Percentiles rank a stretch among this genome's conserved stretches.
Conservation (phyloP, 2,329 filamentous ascomycete species). For the Phialophora chinensis region DNA sequence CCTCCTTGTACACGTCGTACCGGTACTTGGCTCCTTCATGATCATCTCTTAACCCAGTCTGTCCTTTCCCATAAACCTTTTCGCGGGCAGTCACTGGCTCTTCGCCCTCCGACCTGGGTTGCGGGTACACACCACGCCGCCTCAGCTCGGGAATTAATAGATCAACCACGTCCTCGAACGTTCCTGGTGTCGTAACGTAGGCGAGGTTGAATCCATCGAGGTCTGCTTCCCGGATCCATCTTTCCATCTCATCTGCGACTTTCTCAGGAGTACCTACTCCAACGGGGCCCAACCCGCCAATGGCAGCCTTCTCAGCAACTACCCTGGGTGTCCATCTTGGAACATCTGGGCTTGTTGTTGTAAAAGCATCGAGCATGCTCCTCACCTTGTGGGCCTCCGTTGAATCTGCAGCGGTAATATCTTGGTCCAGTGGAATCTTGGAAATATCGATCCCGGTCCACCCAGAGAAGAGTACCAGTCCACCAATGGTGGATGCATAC, state of each 20-base stretch:
- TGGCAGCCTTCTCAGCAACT: conserved; percentile 54
- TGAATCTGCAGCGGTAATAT: conserved; percentile 62
- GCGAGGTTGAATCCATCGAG: conserved; percentile 73
- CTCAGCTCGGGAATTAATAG: conserved; percentile 57
- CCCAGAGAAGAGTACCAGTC: conserved; percentile 62
- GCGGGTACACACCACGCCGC: conserved; percentile 48
- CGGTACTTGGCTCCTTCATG: conserved; percentile 66
- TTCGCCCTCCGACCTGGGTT: conserved; percentile 38
- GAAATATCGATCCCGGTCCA: conserved; percentile 68
- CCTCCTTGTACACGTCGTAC: conserved; percentile 67
- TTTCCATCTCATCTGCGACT: conserved; percentile 71
- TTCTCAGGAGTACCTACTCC: conserved; percentile 64
- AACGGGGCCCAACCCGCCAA: conserved; percentile 58
- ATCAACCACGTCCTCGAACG: conserved; percentile 60
- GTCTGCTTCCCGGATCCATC: conserved; percentile 71
- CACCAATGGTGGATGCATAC: conserved; percentile 61
- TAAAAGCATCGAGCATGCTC: conserved; percentile 58
- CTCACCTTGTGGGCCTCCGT: conserved; percentile 60
- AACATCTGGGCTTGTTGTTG: conserved; percentile 55
- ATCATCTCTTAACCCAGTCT: conserved; percentile 62
- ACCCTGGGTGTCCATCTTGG: conserved; percentile 48
- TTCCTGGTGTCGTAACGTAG: conserved; percentile 59
- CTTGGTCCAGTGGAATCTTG: conserved; percentile 63
- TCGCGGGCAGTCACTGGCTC: conserved; percentile 61
- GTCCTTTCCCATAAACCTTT: conserved; percentile 67